phyloP scores from a whole-genome alignment of 139 green algal species.

The Zygnema cylindricum region DNA sequence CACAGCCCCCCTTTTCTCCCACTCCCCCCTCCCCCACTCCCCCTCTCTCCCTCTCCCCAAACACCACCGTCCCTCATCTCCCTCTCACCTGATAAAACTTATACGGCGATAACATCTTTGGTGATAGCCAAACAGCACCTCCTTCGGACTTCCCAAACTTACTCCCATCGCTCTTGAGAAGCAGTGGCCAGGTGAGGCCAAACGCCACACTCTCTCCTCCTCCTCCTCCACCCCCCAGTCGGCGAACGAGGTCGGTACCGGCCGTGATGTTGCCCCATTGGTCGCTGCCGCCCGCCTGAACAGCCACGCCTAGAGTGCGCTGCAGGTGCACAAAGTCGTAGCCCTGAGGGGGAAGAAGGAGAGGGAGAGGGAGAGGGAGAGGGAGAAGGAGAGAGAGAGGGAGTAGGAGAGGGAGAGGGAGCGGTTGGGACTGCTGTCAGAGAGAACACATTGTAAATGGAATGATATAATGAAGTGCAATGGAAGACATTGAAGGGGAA shows the following conservation, averaged over 20 bases:
- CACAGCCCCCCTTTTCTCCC: too few species aligned
- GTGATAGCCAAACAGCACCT: constrained; percentile 90
- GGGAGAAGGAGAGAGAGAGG: background rate
- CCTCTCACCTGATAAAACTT: constrained; percentile 85
- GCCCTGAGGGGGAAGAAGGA: constrained; percentile 70
- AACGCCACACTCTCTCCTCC: constrained; percentile 20
- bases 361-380: background rate
- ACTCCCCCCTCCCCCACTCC: too few species aligned
- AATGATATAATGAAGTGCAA: too few species aligned
- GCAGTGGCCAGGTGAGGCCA: constrained; percentile 91
- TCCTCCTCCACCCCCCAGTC: constrained; percentile 59
- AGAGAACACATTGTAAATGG: too few species aligned
- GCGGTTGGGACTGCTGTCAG: background rate
- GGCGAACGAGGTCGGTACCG: constrained; percentile 84
- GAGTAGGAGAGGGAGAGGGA: background rate
- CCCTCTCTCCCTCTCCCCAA: too few species aligned
- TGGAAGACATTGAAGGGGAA: too few species aligned
- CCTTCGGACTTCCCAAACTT: constrained; percentile 97
- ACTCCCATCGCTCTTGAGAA: constrained; percentile 86
- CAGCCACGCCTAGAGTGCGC: constrained; percentile 76
- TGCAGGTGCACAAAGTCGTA: constrained; percentile 98
- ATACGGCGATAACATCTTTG: constrained; percentile 91
- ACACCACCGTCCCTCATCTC: too few species aligned
- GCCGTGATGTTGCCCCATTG: constrained; percentile 99
- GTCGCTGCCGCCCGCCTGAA: constrained; percentile 93